These are phyloP conservation scores for Coccinonectria pachysandricola DNA, from an alignment of 2,329 filamentous ascomycete genomes.

Conservation along the genomic window DNA sequence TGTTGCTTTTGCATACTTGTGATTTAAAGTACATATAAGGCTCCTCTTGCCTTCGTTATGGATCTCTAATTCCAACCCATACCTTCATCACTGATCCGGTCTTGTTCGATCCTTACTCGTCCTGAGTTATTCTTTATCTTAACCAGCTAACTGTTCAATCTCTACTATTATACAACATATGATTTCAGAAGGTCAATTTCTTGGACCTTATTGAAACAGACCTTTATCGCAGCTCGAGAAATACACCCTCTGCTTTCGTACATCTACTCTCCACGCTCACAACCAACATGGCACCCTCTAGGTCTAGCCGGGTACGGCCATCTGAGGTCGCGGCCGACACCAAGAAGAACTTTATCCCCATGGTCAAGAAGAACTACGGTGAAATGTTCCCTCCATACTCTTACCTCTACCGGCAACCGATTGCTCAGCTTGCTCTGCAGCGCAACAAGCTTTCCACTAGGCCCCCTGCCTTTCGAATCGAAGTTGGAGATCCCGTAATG, in stretches of 20 bases:
- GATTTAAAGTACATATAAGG: slow-evolving; percentile 17
- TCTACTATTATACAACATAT: too few species aligned
- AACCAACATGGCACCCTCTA: slow-evolving; percentile 23
- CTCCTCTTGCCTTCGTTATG: slow-evolving; percentile 9
- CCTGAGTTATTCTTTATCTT: too few species aligned
- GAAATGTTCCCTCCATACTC: slow-evolving; percentile 48
- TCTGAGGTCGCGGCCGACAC: slow-evolving; percentile 63
- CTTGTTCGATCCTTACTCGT: too few species aligned
- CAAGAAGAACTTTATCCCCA: slow-evolving; percentile 59
- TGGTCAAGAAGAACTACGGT: slow-evolving; percentile 47
- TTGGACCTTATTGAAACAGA: too few species aligned
- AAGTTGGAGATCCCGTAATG: slow-evolving; percentile 48
- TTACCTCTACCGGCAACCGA: slow-evolving; percentile 43
- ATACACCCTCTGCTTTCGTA: slow-evolving; percentile 1
- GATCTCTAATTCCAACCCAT: slow-evolving; percentile 5
- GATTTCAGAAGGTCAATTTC: too few species aligned
- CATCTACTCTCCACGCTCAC: too few species aligned
- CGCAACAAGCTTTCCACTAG: slow-evolving; percentile 24
- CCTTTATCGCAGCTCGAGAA: too few species aligned
- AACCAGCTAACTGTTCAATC: too few species aligned
- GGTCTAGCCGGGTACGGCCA: slow-evolving; percentile 24
- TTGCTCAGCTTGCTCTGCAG: slow-evolving; percentile 34
- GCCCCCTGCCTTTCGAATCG: slow-evolving; percentile 40
- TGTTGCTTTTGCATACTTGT: slow-evolving; percentile 18
- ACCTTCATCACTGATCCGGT: slow-evolving; percentile 8